A percentile compares a stretch with the other conserved stretches of the same genome.
Evolutionary conservation across 2,329 filamentous ascomycete genomes (phyloP).

Genomic region (Cordyceps pruinosa): DNA sequence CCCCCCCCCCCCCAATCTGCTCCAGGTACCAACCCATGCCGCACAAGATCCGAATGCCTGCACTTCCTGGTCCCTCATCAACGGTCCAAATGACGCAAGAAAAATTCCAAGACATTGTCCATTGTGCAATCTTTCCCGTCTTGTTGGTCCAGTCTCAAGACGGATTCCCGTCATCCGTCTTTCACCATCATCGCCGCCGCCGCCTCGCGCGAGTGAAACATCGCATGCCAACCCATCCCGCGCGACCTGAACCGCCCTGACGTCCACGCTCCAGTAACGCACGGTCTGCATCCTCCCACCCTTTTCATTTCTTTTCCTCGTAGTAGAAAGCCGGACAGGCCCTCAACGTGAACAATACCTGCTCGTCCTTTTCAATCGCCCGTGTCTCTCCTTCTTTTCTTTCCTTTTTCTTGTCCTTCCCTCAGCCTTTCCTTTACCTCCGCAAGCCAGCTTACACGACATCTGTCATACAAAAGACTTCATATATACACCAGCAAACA

Average conservation of each 20-base stretch:
- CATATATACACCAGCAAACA: background rate
- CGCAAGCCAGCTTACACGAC: background rate
- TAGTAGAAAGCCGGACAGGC: background rate
- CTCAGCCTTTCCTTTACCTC: background rate
- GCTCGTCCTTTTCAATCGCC: background rate
- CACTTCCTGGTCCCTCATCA: no score
- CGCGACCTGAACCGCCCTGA: slow-evolving; percentile 1
- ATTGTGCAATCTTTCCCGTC: no score
- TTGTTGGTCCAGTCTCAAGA: no score
- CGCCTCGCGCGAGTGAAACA: background rate
- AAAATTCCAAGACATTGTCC: background rate
- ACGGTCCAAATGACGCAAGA: background rate
- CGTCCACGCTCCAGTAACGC: background rate
- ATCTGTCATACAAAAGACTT: background rate
- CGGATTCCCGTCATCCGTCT: no score
- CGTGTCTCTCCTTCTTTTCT: background rate
- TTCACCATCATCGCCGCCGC: background rate
- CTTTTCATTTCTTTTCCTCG: background rate
- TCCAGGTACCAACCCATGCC: background rate
- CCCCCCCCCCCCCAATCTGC: background rate
- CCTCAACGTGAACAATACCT: background rate
- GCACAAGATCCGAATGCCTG: background rate
- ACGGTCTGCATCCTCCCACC: background rate
- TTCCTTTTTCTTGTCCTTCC: background rate
- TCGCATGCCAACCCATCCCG: background rate